These are phyloP conservation scores for Coemansia umbellata DNA, from an alignment of 192 early-diverging fungal species.

Conservation along the genomic window DNA sequence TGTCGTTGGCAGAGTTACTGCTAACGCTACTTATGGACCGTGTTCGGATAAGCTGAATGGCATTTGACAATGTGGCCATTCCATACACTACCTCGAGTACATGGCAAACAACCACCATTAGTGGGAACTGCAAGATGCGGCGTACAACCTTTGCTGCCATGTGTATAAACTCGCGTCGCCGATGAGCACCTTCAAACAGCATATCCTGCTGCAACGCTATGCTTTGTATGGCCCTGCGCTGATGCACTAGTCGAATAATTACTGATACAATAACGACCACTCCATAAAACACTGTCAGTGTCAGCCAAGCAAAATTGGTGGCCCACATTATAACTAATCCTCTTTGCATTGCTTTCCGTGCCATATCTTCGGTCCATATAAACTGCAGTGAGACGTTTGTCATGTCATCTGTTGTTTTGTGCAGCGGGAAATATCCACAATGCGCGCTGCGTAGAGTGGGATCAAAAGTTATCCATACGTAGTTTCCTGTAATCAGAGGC, in stretches of 20 bases:
- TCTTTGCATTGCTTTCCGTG: slow-evolving; percentile 28
- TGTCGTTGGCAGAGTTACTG: neutral
- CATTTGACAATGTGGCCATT: slow-evolving; percentile 20
- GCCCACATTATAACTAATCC: slow-evolving; percentile 42
- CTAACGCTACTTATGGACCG: neutral
- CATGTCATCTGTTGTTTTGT: slow-evolving; percentile 13
- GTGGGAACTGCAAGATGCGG: slow-evolving; percentile 46
- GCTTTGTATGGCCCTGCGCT: slow-evolving; percentile 14
- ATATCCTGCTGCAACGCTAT: slow-evolving; percentile 13
- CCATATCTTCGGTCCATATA: slow-evolving; percentile 22
- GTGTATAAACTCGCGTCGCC: slow-evolving; percentile 28
- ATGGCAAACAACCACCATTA: slow-evolving; percentile 45
- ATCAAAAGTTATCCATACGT: slow-evolving; percentile 36
- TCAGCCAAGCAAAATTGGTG: slow-evolving; percentile 46
- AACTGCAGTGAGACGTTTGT: neutral
- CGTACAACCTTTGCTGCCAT: slow-evolving; percentile 30
- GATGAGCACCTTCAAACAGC: slow-evolving; percentile 15
- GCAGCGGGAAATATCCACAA: slow-evolving; percentile 40
- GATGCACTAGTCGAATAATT: slow-evolving; percentile 34
- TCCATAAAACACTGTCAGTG: slow-evolving; percentile 45
- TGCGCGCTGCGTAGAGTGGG: slow-evolving; percentile 34
- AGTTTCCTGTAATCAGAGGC: slow-evolving; percentile 35
- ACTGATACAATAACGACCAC: slow-evolving; percentile 36
- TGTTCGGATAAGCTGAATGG: slow-evolving; percentile 20
- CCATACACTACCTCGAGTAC: slow-evolving; percentile 43